Conservation (phyloP, 1,284 basidiomycete species). For the Ganoderma leucocontextum region DNA sequence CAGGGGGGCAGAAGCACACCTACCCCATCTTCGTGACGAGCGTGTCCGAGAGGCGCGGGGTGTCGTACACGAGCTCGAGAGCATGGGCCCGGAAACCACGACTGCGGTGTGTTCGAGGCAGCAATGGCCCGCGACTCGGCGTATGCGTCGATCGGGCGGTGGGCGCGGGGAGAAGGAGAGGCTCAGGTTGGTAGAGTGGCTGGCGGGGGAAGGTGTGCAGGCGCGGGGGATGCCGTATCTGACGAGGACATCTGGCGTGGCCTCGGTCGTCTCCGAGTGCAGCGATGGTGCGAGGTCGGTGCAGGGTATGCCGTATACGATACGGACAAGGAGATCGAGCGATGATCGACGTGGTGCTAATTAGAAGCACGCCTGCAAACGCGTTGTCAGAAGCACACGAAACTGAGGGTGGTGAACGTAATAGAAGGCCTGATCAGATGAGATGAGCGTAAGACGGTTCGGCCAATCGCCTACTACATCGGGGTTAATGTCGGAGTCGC, state of each 20-base stretch:
- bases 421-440: background rate
- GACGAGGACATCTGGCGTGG: constrained; percentile 37
- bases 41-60: constrained; percentile 43
- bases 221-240: constrained; percentile 39
- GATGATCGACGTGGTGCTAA: background rate
- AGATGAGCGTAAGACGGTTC: background rate
- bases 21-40: constrained; percentile 44
- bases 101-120: constrained; percentile 45
- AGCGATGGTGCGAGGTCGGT: constrained; percentile 38
- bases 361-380: constrained; percentile 5
- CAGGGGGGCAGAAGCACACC: constrained; percentile 46
- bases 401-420: background rate
- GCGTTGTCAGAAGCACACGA: constrained; percentile 6
- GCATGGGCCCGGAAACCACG: constrained; percentile 44
- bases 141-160: constrained; percentile 45
- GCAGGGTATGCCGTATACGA: constrained; percentile 43
- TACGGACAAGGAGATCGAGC: constrained; percentile 45
- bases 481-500: background rate
- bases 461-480: background rate
- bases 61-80: constrained; percentile 41
- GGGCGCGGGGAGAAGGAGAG: constrained; percentile 43
- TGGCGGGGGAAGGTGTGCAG: constrained; percentile 25
- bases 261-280: constrained; percentile 29
- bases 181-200: constrained; percentile 41
- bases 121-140: constrained; percentile 43